Conservation (phyloP, 208 protist genomes). For the Wallacemonas rigidus region DNA sequence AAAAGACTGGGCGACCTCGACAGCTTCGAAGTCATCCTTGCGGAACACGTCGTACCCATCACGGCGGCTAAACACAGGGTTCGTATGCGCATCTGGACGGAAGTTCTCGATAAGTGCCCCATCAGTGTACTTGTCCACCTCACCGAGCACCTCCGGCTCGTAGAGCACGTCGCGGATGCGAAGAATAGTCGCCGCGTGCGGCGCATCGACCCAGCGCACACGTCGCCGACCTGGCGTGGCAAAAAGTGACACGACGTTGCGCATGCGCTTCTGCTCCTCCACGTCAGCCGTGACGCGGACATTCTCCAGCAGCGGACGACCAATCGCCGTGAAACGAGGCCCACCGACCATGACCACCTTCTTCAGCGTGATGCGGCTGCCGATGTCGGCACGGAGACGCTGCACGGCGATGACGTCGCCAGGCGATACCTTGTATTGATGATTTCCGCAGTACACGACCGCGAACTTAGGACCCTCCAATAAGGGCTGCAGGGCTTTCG, state of each 20-base stretch:
- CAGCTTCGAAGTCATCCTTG: constrained; percentile 60
- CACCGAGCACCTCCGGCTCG: constrained; percentile 62
- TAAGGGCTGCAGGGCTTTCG: constrained; percentile 47
- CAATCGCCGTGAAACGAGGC: constrained; percentile 84
- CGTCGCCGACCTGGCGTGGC: constrained; percentile 60
- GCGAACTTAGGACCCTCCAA: constrained; percentile 78
- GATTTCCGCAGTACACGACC: constrained; percentile 87
- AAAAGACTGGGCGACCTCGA: constrained; percentile 68
- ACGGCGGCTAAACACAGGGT: constrained; percentile 58
- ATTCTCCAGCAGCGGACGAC: constrained; percentile 74
- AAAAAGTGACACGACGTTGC: constrained; percentile 86
- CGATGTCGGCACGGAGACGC: constrained; percentile 76
- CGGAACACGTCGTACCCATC: constrained; percentile 73
- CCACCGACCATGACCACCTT: constrained; percentile 91
- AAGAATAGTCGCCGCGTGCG: constrained; percentile 82
- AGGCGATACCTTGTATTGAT: constrained; percentile 87
- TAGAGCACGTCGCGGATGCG: constrained; percentile 80
- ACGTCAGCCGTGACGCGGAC: constrained; percentile 77
- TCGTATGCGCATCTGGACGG: constrained; percentile 44
- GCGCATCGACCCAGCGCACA: constrained; percentile 74
- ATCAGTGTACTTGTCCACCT: constrained; percentile 85
- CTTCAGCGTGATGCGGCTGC: constrained; percentile 81
- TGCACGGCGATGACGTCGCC: constrained; percentile 89
- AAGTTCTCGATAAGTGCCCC: constrained; percentile 52
- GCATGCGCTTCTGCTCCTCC: constrained; percentile 91